Percentiles rank a stretch among this genome's conserved stretches.
Evolutionary conservation across 805 yeast species (phyloP).

Genomic region (Candida montana): DNA sequence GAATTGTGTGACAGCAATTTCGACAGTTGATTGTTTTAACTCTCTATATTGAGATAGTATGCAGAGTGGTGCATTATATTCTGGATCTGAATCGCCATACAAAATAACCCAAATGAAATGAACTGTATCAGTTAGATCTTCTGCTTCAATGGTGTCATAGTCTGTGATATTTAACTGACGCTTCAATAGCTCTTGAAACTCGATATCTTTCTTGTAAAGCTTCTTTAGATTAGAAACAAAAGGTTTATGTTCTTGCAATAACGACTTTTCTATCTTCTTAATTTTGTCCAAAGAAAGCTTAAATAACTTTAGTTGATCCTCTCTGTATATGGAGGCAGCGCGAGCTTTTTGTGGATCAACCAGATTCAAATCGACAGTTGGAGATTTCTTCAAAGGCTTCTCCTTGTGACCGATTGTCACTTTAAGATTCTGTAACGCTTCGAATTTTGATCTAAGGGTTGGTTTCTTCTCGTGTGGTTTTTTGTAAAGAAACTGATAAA

Average conservation of each 20-base stretch:
- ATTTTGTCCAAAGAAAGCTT: slow-evolving; percentile 38
- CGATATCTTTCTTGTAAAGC: slow-evolving; percentile 45
- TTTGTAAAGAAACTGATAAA: slow-evolving; percentile 27
- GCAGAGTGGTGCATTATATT: slow-evolving; percentile 18
- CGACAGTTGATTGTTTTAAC: not conserved
- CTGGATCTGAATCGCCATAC: slow-evolving; percentile 5
- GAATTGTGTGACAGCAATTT: not conserved
- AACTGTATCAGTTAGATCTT: slow-evolving; percentile 35
- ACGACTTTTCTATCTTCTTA: slow-evolving; percentile 44
- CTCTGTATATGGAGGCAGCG: slow-evolving; percentile 39
- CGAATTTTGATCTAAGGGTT: slow-evolving; percentile 48
- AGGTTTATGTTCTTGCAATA: slow-evolving; percentile 38
- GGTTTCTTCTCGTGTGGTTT: slow-evolving; percentile 33
- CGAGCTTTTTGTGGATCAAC: slow-evolving; percentile 20
- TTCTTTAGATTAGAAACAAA: slow-evolving; percentile 44
- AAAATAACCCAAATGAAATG: slow-evolving; percentile 18
- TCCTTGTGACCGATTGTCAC: slow-evolving; percentile 49
- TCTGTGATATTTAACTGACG: slow-evolving; percentile 42
- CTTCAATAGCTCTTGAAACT: slow-evolving; percentile 42
- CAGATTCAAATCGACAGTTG: slow-evolving; percentile 2
- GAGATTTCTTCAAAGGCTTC: slow-evolving; percentile 17
- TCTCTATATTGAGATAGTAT: slow-evolving; percentile 5
- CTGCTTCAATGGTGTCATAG: slow-evolving; percentile 39
- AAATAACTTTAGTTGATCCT: slow-evolving; percentile 45
- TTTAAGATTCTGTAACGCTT: slow-evolving; percentile 52